Evolutionary conservation across 495 filamentous ascomycete genomes (phyloP), one percentile per base, ranked within the genome.

Genomic region (Emericellopsis terricola): DNA sequence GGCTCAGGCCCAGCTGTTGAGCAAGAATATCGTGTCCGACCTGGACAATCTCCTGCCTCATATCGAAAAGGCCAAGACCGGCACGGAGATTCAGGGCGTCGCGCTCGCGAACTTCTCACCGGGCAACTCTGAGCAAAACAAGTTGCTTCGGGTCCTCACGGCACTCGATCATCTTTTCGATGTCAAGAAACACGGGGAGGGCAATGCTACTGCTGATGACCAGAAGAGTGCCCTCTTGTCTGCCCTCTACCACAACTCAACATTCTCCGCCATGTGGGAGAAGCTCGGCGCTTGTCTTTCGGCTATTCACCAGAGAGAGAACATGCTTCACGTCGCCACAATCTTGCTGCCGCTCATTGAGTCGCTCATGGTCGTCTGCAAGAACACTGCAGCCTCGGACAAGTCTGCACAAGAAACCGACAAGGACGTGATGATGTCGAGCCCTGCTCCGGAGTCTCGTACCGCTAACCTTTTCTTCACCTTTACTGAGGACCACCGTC

Each of bases 311-410:
- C 75, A 84, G 49, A 79, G 86, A 34, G 82, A 91, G 47, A 87
- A 87, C 51, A 81, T 94, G 76, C 67, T 96, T 41, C 94, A 94
- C 47, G 81, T 96, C 34, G 89, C 89, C 26, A 94, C 85, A 8
- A 93, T 94, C 39, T 70, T 99, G 17, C 63, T 94, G 19, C 91
- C 89, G 16, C 59, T 94, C 19, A 92, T 96, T 34, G 89, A 99
- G 51, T 78, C 83, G 16, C 62, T 99, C 42, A 96, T 99, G 91
- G 91, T 99, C 33, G 86, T 96, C 23, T 96, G 91, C 69, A 96
- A 94, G 62, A 94, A 96, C 53, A 81, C 83, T 2, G 56, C 87
- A 26, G 83, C 91, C 45, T 73, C 76, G 32, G 67, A 76, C 36
- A 53, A 69, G 2, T 41, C 68, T 11, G 57, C 64, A 37, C 73